Percentiles rank a stretch among this genome's conserved stretches.
phyloP scores from a whole-genome alignment of 441 rosid species.

The Syzygium malaccense region DNA sequence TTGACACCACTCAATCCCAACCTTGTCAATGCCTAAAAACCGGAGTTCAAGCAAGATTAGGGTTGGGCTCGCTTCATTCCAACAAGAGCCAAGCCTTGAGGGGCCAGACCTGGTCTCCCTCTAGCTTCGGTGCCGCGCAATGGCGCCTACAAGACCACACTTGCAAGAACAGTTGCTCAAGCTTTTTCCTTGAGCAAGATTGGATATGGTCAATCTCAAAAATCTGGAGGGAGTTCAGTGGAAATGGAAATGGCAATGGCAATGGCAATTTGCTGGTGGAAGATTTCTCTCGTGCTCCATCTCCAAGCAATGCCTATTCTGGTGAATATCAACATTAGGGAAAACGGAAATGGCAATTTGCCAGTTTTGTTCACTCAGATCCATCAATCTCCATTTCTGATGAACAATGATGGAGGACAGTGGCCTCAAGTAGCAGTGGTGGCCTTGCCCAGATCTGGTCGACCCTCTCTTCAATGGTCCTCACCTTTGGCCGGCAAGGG shows the following conservation, averaged over 20 bases:
- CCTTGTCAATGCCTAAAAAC: not conserved
- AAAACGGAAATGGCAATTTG: not conserved
- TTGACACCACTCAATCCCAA: not conserved
- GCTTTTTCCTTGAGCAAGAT: not conserved
- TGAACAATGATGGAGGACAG: not conserved
- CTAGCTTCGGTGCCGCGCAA: not conserved
- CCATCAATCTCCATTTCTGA: not conserved
- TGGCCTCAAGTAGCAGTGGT: not conserved
- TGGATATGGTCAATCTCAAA: not conserved
- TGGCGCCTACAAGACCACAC: not conserved
- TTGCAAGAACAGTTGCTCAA: not conserved
- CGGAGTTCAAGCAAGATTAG: not conserved
- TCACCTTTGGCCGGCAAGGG: not conserved
- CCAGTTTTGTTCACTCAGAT: not conserved
- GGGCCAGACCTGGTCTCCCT: not conserved
- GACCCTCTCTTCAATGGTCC: not conserved
- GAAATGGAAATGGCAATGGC: not conserved
- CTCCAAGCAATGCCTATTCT: not conserved
- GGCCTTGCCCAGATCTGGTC: not conserved
- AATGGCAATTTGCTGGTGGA: not conserved
- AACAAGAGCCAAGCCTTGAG: not conserved
- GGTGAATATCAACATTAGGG: not conserved
- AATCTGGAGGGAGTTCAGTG: not conserved
- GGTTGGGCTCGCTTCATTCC: not conserved
- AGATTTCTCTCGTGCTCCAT: not conserved